Conservation (phyloP, 83 land plant genomes). For the Diphasiastrum complanatum region DNA sequence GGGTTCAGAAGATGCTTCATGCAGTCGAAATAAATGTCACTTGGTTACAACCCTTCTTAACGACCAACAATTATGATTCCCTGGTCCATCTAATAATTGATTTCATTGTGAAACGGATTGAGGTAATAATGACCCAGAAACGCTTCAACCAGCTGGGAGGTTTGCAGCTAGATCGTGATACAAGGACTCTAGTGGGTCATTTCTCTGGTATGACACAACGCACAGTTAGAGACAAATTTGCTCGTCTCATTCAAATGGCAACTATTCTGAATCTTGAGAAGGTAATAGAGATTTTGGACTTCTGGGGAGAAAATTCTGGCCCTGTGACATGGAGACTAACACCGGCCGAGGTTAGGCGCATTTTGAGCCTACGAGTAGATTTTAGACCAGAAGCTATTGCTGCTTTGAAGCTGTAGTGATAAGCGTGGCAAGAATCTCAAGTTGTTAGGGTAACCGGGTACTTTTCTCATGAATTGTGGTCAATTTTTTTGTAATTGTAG, state of each 20-base stretch:
- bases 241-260: conserved; percentile 89
- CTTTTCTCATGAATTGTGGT: no score
- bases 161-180: conserved; percentile 89
- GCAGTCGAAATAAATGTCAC: conserved; percentile 63
- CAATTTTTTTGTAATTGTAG: no score
- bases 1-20: conserved; percentile 90
- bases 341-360: conserved; percentile 82
- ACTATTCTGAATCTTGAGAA: conserved; percentile 90
- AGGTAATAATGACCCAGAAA: conserved; percentile 88
- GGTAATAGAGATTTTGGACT: conserved; percentile 87
- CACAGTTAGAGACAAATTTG: conserved; percentile 89
- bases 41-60: conserved; percentile 88
- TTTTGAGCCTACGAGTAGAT: conserved; percentile 71
- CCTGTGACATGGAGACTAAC: conserved; percentile 97
- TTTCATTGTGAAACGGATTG: conserved; percentile 74
- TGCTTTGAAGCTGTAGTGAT: conserved; percentile 68
- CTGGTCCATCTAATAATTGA: conserved; percentile 75
- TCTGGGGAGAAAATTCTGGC: conserved; percentile 99
- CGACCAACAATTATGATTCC: conserved; percentile 72
- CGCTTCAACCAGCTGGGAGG: conserved; percentile 92
- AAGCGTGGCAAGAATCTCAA: no score
- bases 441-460: no score
- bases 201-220: conserved; percentile 88
- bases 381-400: conserved; percentile 87
- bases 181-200: conserved; percentile 74